Base-by-base conservation (phyloP, 139 green algal species). In the Coelastrella sp. region DNA sequence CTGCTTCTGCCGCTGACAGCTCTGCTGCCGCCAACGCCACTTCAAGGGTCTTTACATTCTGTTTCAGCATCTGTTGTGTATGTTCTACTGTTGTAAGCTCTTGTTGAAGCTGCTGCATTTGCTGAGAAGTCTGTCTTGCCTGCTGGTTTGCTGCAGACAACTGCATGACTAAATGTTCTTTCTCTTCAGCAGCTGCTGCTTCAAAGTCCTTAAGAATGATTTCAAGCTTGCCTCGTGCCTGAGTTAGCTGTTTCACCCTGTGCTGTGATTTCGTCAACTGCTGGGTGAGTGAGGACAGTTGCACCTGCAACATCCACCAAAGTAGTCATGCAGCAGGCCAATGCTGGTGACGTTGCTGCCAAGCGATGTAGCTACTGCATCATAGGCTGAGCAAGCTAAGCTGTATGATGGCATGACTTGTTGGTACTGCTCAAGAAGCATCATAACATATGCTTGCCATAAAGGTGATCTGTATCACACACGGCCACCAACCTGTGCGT, bases 121-220 rank as follows among this genome's bases (percentile, higher is more conserved):
- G 68, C 17, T 24, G 60, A 59, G 68, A 70, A 19, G 15, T 11
- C 6, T 57, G 57, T 8, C 68, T 15, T 19, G 65, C 8, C 19
- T 27, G 22, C n/a, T 68, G 20, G 68, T 80, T 88, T 58, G 84
- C 84, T 59, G 68, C 84, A 24, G 72, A 75, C 72, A 89, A 58
- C 73, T 89, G 85, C 17, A 59, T 15, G n/a, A 72, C 25, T 6
- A 83, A 14, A 72, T 82, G 72, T 11, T 80, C 25, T 73, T 75
- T 60, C 58, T 83, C 85, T 58, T 89, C 85, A 58, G 85, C 73
- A 25, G 85, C 72, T n/a, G 85, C 66, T 57, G 66, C 68, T 35
- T 88, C 84, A 80, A 88, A 81, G 22, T 88, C 84, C 20, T 88
- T 35, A 17, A 88, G 68, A 6, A 88, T 58, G 19, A 68, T 66